A percentile compares a stretch with the other conserved stretches of the same genome.
Evolutionary conservation across 306 rosid species (phyloP).

Genomic region (Parietaria judaica): DNA sequence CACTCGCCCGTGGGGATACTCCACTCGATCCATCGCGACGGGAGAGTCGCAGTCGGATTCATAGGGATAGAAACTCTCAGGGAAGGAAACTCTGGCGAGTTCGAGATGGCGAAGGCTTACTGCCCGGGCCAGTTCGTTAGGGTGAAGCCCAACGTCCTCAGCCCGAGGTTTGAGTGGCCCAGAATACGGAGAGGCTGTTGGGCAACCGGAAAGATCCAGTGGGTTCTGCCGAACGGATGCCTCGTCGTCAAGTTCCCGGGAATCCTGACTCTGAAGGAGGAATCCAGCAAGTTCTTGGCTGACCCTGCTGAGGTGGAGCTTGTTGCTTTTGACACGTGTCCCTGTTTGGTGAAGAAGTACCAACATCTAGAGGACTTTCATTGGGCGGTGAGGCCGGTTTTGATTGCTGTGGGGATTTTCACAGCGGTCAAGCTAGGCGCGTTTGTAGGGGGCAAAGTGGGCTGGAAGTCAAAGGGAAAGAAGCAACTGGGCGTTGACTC

Average conservation of each 20-base stretch:
- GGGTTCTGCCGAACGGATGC: conserved; percentile 83
- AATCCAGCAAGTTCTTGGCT: conserved; percentile 43
- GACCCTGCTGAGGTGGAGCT: conserved; percentile 87
- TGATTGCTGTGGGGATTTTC: conserved; percentile 59
- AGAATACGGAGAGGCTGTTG: conserved; percentile 42
- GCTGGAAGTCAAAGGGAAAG: conserved; percentile 35
- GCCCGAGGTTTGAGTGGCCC: conserved; percentile 83
- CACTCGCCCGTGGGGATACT: conserved; percentile 80
- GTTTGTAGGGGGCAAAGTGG: conserved; percentile 41
- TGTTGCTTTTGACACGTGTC: conserved; percentile 50
- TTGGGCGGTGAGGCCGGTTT: conserved; percentile 76
- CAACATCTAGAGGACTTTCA: conserved; percentile 90
- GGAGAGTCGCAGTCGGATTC: conserved; percentile 59
- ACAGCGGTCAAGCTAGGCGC: conserved; percentile 66
- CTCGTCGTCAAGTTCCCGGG: conserved; percentile 80
- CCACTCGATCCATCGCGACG: conserved; percentile 57
- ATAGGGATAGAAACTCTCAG: conserved; percentile 69
- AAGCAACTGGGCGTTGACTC: conserved; percentile 27
- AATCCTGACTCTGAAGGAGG: conserved; percentile 46
- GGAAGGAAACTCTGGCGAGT: conserved; percentile 58
- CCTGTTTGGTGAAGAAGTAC: conserved; percentile 63
- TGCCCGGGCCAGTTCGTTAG: conserved; percentile 71
- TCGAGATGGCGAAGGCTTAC: conserved; percentile 70
- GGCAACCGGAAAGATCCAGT: conserved; percentile 67
- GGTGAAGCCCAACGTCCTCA: conserved; percentile 45